A percentile compares a stretch with the other conserved stretches of the same genome.
Evolutionary conservation across 352 stramenopile genomes (phyloP).

Genomic region (Phytophthora brassicae): DNA sequence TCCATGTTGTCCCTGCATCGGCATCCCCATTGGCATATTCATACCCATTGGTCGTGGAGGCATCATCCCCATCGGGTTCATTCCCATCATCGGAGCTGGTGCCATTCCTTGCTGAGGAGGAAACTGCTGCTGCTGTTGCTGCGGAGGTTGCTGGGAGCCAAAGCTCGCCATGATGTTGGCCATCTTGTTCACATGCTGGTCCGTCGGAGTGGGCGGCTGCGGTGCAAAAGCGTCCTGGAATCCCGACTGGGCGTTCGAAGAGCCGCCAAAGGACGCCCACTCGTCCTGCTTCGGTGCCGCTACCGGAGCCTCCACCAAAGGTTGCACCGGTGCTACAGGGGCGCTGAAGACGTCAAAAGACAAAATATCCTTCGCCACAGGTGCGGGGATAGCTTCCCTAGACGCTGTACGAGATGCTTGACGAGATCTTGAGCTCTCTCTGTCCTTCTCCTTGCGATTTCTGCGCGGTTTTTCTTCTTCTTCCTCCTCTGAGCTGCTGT

Average conservation of each 20-base stretch:
- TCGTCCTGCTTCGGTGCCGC: slow-evolving; percentile 55
- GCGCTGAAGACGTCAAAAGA: slow-evolving; percentile 71
- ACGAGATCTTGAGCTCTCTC: slow-evolving; percentile 12
- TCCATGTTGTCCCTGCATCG: slow-evolving; percentile 20
- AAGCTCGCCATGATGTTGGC: slow-evolving; percentile 90
- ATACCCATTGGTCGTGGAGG: slow-evolving; percentile 27
- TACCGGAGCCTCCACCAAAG: slow-evolving; percentile 23
- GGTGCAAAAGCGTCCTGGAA: slow-evolving; percentile 52
- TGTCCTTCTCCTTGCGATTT: slow-evolving; percentile 9
- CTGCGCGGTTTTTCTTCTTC: slow-evolving; percentile 28
- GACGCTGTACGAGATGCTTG: slow-evolving; percentile 39
- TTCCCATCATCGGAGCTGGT: slow-evolving; percentile 42
- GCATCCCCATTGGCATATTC: slow-evolving; percentile 35
- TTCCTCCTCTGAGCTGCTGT: slow-evolving; percentile 51
- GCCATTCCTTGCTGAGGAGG: slow-evolving; percentile 51
- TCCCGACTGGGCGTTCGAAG: slow-evolving; percentile 36
- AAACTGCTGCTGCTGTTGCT: slow-evolving; percentile 40
- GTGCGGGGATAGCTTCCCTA: slow-evolving; percentile 35
- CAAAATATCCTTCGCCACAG: slow-evolving; percentile 60
- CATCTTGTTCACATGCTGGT: slow-evolving; percentile 76
- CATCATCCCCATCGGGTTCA: slow-evolving; percentile 43
- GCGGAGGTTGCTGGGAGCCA: slow-evolving; percentile 23
- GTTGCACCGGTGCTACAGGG: slow-evolving; percentile 22
- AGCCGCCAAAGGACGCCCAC: slow-evolving; percentile 72
- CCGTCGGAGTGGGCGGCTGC: slow-evolving; percentile 32